Evolutionary conservation across 139 green algal genomes (phyloP), one percentile per base, ranked within the genome.

Genomic region (Auxenochlorella protothecoides): DNA sequence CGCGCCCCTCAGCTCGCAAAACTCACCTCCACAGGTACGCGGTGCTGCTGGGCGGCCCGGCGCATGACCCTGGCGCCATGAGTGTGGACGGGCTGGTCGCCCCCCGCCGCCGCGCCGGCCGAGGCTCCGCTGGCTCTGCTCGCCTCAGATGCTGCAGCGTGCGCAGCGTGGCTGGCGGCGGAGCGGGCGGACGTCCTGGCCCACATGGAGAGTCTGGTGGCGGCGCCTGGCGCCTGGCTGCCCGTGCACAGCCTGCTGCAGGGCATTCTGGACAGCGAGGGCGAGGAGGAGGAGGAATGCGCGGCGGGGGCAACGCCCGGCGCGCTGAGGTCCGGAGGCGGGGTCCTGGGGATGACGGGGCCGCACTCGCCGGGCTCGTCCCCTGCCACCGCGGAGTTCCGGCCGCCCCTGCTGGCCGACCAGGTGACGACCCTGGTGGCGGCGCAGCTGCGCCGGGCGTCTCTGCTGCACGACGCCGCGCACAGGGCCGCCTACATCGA

Each of bases 131-230:
- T n/a, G 5, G 51, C 53, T 6, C 5, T 3, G 5, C 11, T 15
- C 51, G 12, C 14, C 59, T 55, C 9, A 53, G 15, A 4, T 51
- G 55, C 71, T 52, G 75, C 66, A 55, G 55, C 53, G 44, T 13
- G 27, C 27, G 27, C 27, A 44, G 72, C 53, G 6, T 88, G 83
- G 83, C 67, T 79, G 65, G 64, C 7, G 5, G 83, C 83, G 5
- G 83, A 88, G 75, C 3, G 51, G 52, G 73, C 73, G 27, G 83
- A 87, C 13, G 80, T 73, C 6, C 55, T 74, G 13, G 59, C 70
- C 27, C 68, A 75, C 69, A 65, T 87, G 54, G 68, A 74, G 3
- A 68, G 72, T 2, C 59, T 72, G 4, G 55, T 75, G 65, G 74
- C 82, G 5, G 68, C 70, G 27, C 70, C 64, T 2, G 14, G 71